phyloP scores from a whole-genome alignment of 768 basidiomycete species.

The Amanita polypyramis region DNA sequence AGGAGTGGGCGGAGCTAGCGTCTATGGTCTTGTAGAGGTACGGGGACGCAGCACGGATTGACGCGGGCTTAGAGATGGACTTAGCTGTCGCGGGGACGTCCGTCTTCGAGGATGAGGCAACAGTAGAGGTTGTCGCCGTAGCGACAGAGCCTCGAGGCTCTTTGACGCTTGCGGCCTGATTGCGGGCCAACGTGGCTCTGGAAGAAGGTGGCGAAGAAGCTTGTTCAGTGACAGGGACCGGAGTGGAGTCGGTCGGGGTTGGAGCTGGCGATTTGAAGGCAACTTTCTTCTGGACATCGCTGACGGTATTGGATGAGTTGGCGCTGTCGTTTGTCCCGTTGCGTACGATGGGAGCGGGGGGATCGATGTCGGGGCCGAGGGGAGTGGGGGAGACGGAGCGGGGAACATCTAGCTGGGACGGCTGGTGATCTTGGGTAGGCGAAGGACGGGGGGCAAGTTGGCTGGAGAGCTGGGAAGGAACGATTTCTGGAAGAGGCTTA shows the following conservation, averaged over 20 bases:
- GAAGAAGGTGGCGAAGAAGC: slow-evolving; percentile 16
- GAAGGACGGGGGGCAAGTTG: slow-evolving; percentile 23
- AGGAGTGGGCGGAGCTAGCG: slow-evolving; percentile 46
- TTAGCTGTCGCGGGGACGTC: slow-evolving; percentile 40
- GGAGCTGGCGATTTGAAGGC: slow-evolving; percentile 78
- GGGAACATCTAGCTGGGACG: slow-evolving; percentile 19
- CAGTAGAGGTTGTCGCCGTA: slow-evolving; percentile 51
- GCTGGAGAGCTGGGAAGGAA: slow-evolving; percentile 23
- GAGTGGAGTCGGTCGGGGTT: slow-evolving; percentile 18
- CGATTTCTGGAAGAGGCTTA: slow-evolving; percentile 69
- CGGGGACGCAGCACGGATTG: slow-evolving; percentile 56
- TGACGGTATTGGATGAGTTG: slow-evolving; percentile 15
- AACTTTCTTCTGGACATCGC: slow-evolving; percentile 72
- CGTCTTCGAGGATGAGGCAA: slow-evolving; percentile 54
- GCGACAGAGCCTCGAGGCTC: slow-evolving; percentile 61
- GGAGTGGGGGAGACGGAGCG: slow-evolving; percentile 18
- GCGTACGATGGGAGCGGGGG: slow-evolving; percentile 22
- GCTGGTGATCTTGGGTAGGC: slow-evolving; percentile 16
- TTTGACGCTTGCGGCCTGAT: slow-evolving; percentile 64
- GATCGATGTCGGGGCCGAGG: slow-evolving; percentile 17
- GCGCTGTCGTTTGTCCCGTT: slow-evolving; percentile 22
- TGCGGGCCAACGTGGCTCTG: slow-evolving; percentile 69
- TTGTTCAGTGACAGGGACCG: slow-evolving; percentile 7
- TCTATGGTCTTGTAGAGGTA: slow-evolving; percentile 43
- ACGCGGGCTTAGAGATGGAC: slow-evolving; percentile 36